Conservation (phyloP, 805 yeast species). For the Lachancea cidri region DNA sequence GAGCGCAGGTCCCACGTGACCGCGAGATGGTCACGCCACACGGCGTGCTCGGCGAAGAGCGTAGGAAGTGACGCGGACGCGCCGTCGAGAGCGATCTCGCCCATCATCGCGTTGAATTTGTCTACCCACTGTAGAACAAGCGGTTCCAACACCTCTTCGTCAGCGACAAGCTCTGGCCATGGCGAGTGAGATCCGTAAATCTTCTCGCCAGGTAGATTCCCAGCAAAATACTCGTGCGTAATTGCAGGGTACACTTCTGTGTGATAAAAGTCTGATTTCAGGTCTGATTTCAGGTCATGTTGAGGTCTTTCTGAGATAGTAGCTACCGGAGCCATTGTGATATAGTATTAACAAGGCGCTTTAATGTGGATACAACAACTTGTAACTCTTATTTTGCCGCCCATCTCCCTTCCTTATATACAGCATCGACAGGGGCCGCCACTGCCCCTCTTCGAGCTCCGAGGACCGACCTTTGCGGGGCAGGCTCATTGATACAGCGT, state of each 20-base stretch:
- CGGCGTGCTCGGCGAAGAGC: constrained; percentile 26
- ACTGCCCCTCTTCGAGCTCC: not conserved
- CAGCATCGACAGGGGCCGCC: not conserved
- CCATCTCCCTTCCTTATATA: not conserved
- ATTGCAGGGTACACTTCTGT: constrained; percentile 25
- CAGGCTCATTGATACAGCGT: not conserved
- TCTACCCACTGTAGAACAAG: constrained; percentile 31
- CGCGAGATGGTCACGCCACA: constrained; percentile 38
- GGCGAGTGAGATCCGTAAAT: constrained; percentile 28
- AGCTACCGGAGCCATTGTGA: not conserved
- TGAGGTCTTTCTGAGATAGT: not conserved
- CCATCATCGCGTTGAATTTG: constrained; percentile 26
- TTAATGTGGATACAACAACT: not conserved
- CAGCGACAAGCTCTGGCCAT: constrained; percentile 24
- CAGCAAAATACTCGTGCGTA: constrained; percentile 17
- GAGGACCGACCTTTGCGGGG: not conserved
- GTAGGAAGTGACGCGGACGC: constrained; percentile 15
- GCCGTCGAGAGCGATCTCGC: constrained; percentile 9
- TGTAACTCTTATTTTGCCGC: not conserved
- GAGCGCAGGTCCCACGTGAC: constrained; percentile 33
- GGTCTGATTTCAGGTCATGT: not conserved
- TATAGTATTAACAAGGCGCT: not conserved
- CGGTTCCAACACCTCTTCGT: constrained; percentile 14
- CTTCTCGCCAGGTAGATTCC: constrained; percentile 25
- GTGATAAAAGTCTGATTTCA: constrained; percentile 1